phyloP scores from a whole-genome alignment of 495 filamentous ascomycete genomes.

The Podospora pseudopauciseta region DNA sequence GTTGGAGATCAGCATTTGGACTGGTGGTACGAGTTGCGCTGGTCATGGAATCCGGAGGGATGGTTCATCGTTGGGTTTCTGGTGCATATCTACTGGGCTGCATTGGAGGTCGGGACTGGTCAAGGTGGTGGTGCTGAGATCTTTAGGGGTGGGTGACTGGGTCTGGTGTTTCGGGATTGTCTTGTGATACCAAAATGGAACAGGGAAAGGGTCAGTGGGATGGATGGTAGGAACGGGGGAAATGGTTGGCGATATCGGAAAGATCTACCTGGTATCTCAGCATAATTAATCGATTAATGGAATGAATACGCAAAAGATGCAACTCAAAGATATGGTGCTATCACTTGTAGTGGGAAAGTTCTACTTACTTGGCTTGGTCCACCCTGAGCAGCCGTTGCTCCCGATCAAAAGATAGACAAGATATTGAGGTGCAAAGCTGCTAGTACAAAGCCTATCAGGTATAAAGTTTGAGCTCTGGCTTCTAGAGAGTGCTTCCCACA shows the following conservation, averaged over 20 bases:
- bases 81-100: neutral
- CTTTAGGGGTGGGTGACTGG: neutral
- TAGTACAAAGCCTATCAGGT: too few relatives aligned
- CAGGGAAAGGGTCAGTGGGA: neutral
- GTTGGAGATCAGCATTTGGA: neutral
- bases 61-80: neutral
- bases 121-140: neutral
- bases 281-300: neutral
- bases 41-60: neutral
- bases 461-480: too few relatives aligned
- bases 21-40: too few relatives aligned
- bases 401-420: too few relatives aligned
- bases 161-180: neutral
- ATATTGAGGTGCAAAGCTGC: too few relatives aligned
- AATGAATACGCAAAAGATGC: neutral
- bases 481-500: too few relatives aligned
- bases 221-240: neutral
- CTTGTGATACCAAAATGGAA: neutral
- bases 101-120: neutral
- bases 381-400: too few relatives aligned
- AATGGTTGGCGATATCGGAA: neutral
- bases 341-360: too few relatives aligned
- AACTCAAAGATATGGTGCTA: too few relatives aligned
- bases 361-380: too few relatives aligned
- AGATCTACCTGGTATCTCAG: neutral